A percentile compares a stretch with the other conserved stretches of the same genome.
Evolutionary conservation across 805 yeast genomes (phyloP).

Genomic region (Tetrapisispora nanseiensis): DNA sequence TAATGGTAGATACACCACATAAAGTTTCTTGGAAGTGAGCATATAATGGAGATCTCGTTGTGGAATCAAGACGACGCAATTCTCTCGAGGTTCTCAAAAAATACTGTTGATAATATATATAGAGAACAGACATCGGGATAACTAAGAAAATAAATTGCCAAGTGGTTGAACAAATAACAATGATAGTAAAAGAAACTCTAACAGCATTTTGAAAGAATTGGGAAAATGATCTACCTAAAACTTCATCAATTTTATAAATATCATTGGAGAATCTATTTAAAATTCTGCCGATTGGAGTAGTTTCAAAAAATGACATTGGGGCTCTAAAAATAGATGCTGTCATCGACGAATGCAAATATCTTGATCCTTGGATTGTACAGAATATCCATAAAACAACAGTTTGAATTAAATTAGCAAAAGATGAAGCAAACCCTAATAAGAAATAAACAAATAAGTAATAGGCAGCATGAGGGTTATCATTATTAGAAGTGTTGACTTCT

Average conservation of each 20-base stretch:
- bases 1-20: conserved; percentile 62
- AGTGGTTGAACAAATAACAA: conserved; percentile 76
- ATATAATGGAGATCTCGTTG: conserved; percentile 69
- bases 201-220: conserved; percentile 53
- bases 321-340: conserved; percentile 66
- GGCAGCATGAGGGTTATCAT: conserved; percentile 62
- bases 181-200: conserved; percentile 63
- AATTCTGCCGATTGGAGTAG: conserved; percentile 90
- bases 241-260: conserved; percentile 80
- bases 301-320: conserved; percentile 92
- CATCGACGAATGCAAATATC: conserved; percentile 65
- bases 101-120: conserved; percentile 65
- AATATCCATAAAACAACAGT: conserved; percentile 63
- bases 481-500: conserved; percentile 64
- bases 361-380: conserved; percentile 79
- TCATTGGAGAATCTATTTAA: conserved; percentile 87
- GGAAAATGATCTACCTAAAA: conserved; percentile 57
- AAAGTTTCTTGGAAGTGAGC: conserved; percentile 80
- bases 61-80: conserved; percentile 71
- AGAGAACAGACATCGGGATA: conserved; percentile 56
- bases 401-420: conserved; percentile 53
- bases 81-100: conserved; percentile 73
- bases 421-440: conserved; percentile 58
- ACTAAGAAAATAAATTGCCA: conserved; percentile 75
- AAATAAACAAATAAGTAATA: conserved; percentile 70